Evolutionary conservation across 2,329 filamentous ascomycete species (phyloP).

Genomic region (Stachybotrys echinatus): DNA sequence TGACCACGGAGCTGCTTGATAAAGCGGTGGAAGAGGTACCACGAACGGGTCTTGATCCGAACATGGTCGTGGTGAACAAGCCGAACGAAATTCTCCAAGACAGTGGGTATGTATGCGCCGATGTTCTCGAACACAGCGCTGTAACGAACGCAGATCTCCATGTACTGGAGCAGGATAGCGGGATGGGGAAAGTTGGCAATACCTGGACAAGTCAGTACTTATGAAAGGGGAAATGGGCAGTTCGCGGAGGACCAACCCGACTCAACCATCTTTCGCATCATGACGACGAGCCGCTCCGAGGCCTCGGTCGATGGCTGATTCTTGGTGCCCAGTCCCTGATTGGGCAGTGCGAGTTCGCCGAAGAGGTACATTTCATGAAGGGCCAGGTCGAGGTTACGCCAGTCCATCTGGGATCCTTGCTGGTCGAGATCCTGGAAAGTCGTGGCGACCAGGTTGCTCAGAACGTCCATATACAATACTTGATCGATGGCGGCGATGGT

Average conservation of each 20-base stretch:
- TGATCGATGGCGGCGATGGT: slow-evolving; percentile 88
- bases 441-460: slow-evolving; percentile 81
- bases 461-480: slow-evolving; percentile 76
- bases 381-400: slow-evolving; percentile 91
- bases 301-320: slow-evolving; percentile 74
- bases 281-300: slow-evolving; percentile 74
- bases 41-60: slow-evolving; percentile 83
- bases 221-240: neutral
- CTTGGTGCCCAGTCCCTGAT: slow-evolving; percentile 82
- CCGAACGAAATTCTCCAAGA: slow-evolving; percentile 85
- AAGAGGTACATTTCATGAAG: slow-evolving; percentile 94
- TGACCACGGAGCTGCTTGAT: slow-evolving; percentile 81
- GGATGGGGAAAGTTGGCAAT: slow-evolving; percentile 84
- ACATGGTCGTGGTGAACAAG: slow-evolving; percentile 84
- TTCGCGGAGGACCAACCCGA: slow-evolving; percentile 58
- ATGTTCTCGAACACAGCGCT: slow-evolving; percentile 88
- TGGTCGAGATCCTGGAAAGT: slow-evolving; percentile 80
- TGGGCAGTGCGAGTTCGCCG: slow-evolving; percentile 86
- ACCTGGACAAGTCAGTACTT: slow-evolving; percentile 40
- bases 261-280: slow-evolving; percentile 95
- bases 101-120: slow-evolving; percentile 72
- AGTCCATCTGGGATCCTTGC: slow-evolving; percentile 72
- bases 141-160: slow-evolving; percentile 97
- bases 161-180: slow-evolving; percentile 89
- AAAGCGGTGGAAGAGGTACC: slow-evolving; percentile 94